Percentiles rank a stretch among this genome's conserved stretches.
Evolutionary conservation across 2,329 filamentous ascomycete species (phyloP).

Genomic region (Trichophaea hybrida): DNA sequence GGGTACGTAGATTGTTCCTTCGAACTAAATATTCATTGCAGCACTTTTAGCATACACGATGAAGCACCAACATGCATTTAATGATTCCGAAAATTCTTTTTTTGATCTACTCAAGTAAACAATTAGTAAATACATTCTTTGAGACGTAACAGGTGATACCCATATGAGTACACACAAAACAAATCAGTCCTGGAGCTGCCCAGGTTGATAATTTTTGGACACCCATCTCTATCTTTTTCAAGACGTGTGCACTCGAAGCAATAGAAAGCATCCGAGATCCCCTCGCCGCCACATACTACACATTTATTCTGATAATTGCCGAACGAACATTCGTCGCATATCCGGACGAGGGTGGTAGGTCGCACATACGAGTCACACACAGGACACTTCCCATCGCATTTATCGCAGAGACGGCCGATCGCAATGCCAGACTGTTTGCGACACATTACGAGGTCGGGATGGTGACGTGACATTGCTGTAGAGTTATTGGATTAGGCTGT

Average conservation of each 20-base stretch:
- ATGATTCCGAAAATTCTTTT: conserved; percentile 55
- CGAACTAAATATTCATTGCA: no score
- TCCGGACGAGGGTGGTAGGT: conserved; percentile 88
- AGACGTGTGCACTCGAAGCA: conserved; percentile 96
- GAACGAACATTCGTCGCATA: conserved; percentile 98
- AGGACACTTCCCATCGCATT: conserved; percentile 98
- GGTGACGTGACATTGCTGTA: conserved; percentile 5
- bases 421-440: conserved; percentile 95
- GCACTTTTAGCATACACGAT: no score
- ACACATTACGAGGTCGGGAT: conserved; percentile 87
- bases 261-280: conserved; percentile 96
- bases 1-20: no score
- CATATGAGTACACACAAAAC: conserved; percentile 35
- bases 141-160: not conserved
- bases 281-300: conserved; percentile 94
- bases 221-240: conserved; percentile 94
- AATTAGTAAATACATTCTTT: not conserved
- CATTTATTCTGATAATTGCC: conserved; percentile 99
- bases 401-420: conserved; percentile 97
- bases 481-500: conserved; percentile 56
- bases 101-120: conserved; percentile 38
- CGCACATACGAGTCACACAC: conserved; percentile 99
- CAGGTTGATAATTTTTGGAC: conserved; percentile 97
- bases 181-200: conserved; percentile 92
- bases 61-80: conserved; percentile 11